These are phyloP conservation scores for Salix purpurea DNA, from an alignment of 345 rosid species.

Conservation along the genomic window DNA sequence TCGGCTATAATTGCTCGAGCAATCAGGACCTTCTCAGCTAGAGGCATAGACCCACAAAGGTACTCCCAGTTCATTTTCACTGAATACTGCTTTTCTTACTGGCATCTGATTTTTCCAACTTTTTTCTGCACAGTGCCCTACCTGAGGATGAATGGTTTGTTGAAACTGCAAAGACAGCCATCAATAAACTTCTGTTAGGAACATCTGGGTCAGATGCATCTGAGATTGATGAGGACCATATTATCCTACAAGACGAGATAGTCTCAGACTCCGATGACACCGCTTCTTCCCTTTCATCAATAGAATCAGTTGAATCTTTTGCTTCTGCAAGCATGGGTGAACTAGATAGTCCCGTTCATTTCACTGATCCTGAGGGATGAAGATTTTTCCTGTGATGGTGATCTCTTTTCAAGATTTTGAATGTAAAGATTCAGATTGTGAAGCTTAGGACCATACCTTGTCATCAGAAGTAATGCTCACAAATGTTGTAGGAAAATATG, in stretches of 20 bases:
- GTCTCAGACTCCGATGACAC: constrained; percentile 56
- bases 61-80: constrained; percentile 15
- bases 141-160: constrained; percentile 89
- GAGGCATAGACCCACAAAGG: constrained; percentile 86
- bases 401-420: constrained; percentile 6
- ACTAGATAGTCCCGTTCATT: constrained; percentile 62
- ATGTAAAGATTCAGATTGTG: constrained; percentile 7
- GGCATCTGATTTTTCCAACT: constrained; percentile 4
- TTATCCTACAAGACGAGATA: constrained; percentile 36
- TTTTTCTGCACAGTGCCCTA: constrained; percentile 44
- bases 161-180: constrained; percentile 84
- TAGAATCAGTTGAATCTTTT: constrained; percentile 68
- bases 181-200: constrained; percentile 66
- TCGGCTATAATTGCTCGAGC: constrained; percentile 85
- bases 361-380: constrained; percentile 64
- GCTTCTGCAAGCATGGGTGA: constrained; percentile 98
- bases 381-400: neutral
- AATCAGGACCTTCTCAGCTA: constrained; percentile 64
- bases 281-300: constrained; percentile 58
- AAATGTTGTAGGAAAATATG: neutral
- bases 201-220: constrained; percentile 78
- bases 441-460: neutral
- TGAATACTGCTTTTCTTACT: neutral
- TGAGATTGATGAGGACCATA: constrained; percentile 63
- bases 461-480: neutral